Conservation (phyloP, 352 stramenopile species). For the Phytophthora megakarya region DNA sequence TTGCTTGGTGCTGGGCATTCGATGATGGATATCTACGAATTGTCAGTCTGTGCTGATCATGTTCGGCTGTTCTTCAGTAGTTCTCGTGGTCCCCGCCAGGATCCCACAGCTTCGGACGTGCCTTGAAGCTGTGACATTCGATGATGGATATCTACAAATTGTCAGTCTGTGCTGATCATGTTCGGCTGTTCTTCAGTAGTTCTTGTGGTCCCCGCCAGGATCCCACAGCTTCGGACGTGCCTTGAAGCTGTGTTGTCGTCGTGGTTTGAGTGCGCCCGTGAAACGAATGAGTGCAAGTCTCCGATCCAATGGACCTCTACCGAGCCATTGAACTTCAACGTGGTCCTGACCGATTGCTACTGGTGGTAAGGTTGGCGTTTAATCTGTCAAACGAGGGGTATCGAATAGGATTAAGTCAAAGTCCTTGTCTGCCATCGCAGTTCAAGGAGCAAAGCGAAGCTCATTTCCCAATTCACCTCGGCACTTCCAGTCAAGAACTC, state of each 20-base stretch:
- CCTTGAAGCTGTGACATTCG: too few relatives aligned
- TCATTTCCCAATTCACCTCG: constrained; percentile 34
- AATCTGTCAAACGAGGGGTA: constrained; percentile 39
- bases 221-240: constrained; percentile 7
- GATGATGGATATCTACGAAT: constrained; percentile 4
- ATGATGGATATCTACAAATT: constrained; percentile 6
- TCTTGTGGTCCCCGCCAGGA: background rate
- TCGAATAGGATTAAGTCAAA: background rate
- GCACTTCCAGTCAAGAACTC: constrained; percentile 15
- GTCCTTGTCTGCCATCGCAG: constrained; percentile 2
- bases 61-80: constrained; percentile 2
- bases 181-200: constrained; percentile 4
- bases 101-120: constrained; percentile 7
- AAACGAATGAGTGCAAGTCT: constrained; percentile 11
- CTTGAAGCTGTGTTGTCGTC: constrained; percentile 17
- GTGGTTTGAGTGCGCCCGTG: background rate
- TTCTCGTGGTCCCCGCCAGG: background rate
- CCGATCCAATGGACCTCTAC: constrained; percentile 27
- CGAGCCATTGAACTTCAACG: constrained; percentile 39
- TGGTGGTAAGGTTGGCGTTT: constrained; percentile 32
- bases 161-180: background rate
- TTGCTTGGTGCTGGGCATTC: too few relatives aligned
- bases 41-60: background rate
- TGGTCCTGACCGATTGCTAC: constrained; percentile 25
- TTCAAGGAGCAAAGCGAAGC: constrained; percentile 6